phyloP scores from a whole-genome alignment of 83 land plant species.

The Diphasiastrum complanatum region DNA sequence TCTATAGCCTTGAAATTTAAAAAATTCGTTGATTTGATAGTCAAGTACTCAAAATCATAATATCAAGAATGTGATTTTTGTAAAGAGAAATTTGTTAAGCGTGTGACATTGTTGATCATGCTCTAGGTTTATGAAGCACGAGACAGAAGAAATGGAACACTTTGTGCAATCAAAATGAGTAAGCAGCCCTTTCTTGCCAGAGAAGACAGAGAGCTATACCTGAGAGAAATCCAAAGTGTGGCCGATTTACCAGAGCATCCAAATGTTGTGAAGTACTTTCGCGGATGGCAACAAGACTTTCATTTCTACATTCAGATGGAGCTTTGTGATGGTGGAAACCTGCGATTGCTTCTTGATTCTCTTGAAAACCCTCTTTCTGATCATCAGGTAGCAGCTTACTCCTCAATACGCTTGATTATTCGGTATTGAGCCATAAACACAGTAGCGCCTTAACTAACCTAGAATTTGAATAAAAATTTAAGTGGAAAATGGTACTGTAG shows the following conservation, averaged over 20 bases:
- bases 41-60: not conserved
- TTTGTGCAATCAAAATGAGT: conserved; percentile 35
- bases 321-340: conserved; percentile 36
- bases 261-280: conserved; percentile 30
- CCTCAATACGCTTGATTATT: not conserved
- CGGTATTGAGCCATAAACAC: not conserved
- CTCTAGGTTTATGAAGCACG: conserved; percentile 34
- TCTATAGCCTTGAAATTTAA: no score
- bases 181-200: conserved; percentile 25
- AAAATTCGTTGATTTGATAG: no score
- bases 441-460: not conserved
- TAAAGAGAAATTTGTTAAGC: not conserved
- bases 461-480: not conserved
- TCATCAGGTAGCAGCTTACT: conserved; percentile 14
- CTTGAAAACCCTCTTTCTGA: conserved; percentile 26
- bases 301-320: conserved; percentile 38
- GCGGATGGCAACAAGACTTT: conserved; percentile 36
- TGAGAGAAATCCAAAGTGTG: conserved; percentile 35
- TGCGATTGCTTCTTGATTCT: conserved; percentile 28
- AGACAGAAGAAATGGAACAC: conserved; percentile 26
- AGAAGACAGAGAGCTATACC: conserved; percentile 27
- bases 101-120: not conserved
- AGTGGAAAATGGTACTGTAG: not conserved
- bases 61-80: not conserved
- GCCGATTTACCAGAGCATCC: conserved; percentile 33